Evolutionary conservation across 2,329 filamentous ascomycete species (phyloP).

Genomic region (Cytospora chrysosperma): DNA sequence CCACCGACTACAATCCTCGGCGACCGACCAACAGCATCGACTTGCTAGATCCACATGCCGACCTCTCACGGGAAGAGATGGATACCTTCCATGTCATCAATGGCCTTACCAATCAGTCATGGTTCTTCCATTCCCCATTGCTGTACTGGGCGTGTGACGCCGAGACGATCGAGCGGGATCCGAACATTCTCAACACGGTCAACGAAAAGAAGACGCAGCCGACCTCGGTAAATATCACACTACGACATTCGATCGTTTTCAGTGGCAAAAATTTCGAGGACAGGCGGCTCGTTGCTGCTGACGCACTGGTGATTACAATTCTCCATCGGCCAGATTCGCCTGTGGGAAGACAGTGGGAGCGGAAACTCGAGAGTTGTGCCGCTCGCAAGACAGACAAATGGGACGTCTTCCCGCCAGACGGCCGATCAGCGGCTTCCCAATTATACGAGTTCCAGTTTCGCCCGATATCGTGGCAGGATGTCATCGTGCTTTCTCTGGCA

Average conservation of each 20-base stretch:
- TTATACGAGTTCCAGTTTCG: slow-evolving; percentile 78
- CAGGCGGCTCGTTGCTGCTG: slow-evolving; percentile 65
- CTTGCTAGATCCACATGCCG: slow-evolving; percentile 32
- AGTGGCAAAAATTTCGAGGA: slow-evolving; percentile 76
- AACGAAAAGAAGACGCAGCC: slow-evolving; percentile 61
- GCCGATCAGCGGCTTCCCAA: slow-evolving; percentile 52
- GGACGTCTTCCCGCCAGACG: slow-evolving; percentile 63
- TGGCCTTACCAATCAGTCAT: slow-evolving; percentile 60
- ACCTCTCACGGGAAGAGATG: slow-evolving; percentile 46
- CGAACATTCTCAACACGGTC: slow-evolving; percentile 66
- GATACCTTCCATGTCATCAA: slow-evolving; percentile 60
- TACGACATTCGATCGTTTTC: slow-evolving; percentile 77
- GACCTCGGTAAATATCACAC: slow-evolving; percentile 69
- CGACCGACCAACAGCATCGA: slow-evolving; percentile 32
- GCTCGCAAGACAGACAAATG: slow-evolving; percentile 52
- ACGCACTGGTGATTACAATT: slow-evolving; percentile 76
- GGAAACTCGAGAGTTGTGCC: slow-evolving; percentile 54
- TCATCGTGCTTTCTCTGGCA: slow-evolving; percentile 60
- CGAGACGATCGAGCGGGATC: slow-evolving; percentile 57
- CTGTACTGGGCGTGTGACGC: slow-evolving; percentile 76
- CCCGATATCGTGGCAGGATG: slow-evolving; percentile 68
- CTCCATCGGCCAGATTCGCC: slow-evolving; percentile 66
- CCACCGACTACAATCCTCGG: slow-evolving; percentile 54
- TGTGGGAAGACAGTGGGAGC: slow-evolving; percentile 65
- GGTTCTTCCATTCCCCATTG: slow-evolving; percentile 80